These are phyloP conservation scores for Leptographium galeiforme DNA, from an alignment of 2,329 filamentous ascomycete species.

Conservation along the genomic window DNA sequence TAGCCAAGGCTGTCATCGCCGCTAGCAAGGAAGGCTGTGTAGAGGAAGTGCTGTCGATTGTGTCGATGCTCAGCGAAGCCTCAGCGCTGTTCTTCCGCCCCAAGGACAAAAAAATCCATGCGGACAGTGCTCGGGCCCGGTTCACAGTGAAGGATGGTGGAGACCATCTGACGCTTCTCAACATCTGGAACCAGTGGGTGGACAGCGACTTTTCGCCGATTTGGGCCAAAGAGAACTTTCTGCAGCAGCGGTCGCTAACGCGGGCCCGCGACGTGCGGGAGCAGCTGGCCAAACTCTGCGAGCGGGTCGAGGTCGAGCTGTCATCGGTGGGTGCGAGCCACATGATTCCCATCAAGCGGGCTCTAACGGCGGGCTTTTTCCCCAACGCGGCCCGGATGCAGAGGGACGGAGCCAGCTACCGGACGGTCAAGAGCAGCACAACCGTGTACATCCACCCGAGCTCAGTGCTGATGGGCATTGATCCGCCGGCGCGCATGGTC, in stretches of 20 bases:
- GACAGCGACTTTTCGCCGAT: slow-evolving; percentile 79
- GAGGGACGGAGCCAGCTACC: slow-evolving; percentile 73
- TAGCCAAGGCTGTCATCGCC: slow-evolving; percentile 77
- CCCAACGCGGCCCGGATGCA: slow-evolving; percentile 78
- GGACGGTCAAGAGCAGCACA: slow-evolving; percentile 81
- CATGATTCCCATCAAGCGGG: slow-evolving; percentile 68
- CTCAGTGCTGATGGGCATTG: slow-evolving; percentile 62
- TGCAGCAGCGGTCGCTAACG: slow-evolving; percentile 81
- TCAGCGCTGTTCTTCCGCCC: slow-evolving; percentile 86
- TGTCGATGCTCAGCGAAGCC: slow-evolving; percentile 86
- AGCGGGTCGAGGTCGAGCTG: slow-evolving; percentile 73
- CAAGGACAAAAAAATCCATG: slow-evolving; percentile 94
- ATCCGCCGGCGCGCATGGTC: slow-evolving; percentile 68
- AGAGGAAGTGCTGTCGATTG: slow-evolving; percentile 80
- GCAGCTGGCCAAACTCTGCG: slow-evolving; percentile 82
- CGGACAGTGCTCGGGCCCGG: slow-evolving; percentile 75
- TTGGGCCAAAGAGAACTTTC: slow-evolving; percentile 85
- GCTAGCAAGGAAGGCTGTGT: slow-evolving; percentile 87
- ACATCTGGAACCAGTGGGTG: slow-evolving; percentile 92
- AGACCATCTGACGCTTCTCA: slow-evolving; percentile 77
- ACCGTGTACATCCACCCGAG: slow-evolving; percentile 88
- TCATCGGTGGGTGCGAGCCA: slow-evolving; percentile 59
- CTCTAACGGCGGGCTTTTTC: slow-evolving; percentile 87
- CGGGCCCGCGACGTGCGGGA: slow-evolving; percentile 85
- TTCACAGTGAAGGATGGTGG: slow-evolving; percentile 88